A percentile compares a stretch with the other conserved stretches of the same genome.
Conservation (phyloP, 805 yeast genomes). For the Candida nemodendra region DNA sequence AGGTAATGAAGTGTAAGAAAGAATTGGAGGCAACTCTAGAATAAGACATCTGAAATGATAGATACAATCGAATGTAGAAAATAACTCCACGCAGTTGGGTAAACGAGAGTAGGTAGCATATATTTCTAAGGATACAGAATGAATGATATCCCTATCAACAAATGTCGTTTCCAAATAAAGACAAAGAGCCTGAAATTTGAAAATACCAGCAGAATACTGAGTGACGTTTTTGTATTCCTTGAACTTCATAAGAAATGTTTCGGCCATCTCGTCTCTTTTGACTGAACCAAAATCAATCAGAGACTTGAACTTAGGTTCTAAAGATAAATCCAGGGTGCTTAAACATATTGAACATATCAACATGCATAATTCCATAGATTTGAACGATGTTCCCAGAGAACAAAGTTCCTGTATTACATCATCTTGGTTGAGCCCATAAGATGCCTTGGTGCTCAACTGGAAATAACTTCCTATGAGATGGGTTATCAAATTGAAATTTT, state of each 20-base stretch:
- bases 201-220: slow-evolving; percentile 12
- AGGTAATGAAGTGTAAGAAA: slow-evolving; percentile 1
- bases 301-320: slow-evolving; percentile 1
- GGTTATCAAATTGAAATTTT: slow-evolving; percentile 6
- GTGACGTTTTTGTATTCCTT: slow-evolving; percentile 7
- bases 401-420: slow-evolving; percentile 3
- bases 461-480: slow-evolving; percentile 8
- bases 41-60: slow-evolving; percentile 18
- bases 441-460: not conserved
- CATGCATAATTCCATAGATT: slow-evolving; percentile 21
- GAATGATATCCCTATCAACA: slow-evolving; percentile 5
- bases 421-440: slow-evolving; percentile 8
- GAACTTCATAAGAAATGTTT: slow-evolving; percentile 5
- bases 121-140: slow-evolving; percentile 11
- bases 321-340: slow-evolving; percentile 6
- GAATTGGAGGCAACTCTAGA: slow-evolving; percentile 11
- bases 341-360: slow-evolving; percentile 12
- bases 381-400: slow-evolving; percentile 5
- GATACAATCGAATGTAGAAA: slow-evolving; percentile 11
- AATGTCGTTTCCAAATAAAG: slow-evolving; percentile 11
- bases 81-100: slow-evolving; percentile 3
- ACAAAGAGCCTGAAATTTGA: slow-evolving; percentile 18
- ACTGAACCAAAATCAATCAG: slow-evolving; percentile 2
- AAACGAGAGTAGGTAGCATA: slow-evolving; percentile 6
- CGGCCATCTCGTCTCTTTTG: slow-evolving; percentile 4